Base-by-base conservation (phyloP, 768 basidiomycete genomes). In the Auricularia auricula-judae region DNA sequence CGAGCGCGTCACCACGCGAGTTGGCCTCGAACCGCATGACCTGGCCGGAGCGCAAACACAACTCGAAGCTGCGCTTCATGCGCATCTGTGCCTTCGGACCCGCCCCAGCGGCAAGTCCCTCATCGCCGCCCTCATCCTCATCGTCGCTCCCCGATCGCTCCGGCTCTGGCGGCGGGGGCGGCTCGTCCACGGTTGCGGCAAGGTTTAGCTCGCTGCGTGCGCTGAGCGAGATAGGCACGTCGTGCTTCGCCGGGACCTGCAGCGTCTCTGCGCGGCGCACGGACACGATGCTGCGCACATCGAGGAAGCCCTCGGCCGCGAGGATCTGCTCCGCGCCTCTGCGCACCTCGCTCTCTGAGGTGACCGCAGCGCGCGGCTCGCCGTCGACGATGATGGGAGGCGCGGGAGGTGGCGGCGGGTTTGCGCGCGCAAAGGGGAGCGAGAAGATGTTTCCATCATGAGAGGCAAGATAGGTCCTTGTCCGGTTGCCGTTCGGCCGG, bases 391-490 rank as follows among this genome's bases (percentile, higher is more conserved):
- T 74, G 14, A 79, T 71, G 36, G 76, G 72, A 33, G 72, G 70
- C 2, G 85, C 87, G 10, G 89, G 87, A 2, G 90, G 89, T 14
- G 79, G 74, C 0, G 92, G 92, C 2, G 89, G 87, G 70, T 84
- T 78, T 8, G 89, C 85, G 56, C 79, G 74, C 0, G 79, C 67
- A 3, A 83, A 75, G 16, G 73, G 68, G 21, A 88, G 68, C 10
- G 82, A 78, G 74, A 93, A 93, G 36, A 95, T 74, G 69, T 84
- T 82, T 4, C 90, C 88, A 63, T 86, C 81, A 70, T 93, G 89
- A 4, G 84, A 84, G 34, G 82, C 76, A 44, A 94, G 78, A 74
- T 93, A 95, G 14, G 88, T 69, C 3, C 80, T 84, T 35, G 73
- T 71, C 66, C 84, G 82, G 21, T 82, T 77, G 16, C 47, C 47